Conservation (phyloP, 83 land plant species). For the Thuja plicata region DNA sequence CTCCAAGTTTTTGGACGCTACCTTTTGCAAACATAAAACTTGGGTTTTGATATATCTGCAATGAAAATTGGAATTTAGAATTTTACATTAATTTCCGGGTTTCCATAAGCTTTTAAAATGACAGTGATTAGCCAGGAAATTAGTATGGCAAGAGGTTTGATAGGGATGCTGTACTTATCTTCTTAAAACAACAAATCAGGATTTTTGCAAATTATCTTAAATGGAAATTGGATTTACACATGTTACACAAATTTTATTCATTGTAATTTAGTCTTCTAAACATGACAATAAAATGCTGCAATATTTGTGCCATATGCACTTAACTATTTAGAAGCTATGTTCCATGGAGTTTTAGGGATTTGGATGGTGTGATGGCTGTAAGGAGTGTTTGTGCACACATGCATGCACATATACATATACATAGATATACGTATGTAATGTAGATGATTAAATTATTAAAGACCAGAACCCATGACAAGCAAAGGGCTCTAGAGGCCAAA, state of each 20-base stretch:
- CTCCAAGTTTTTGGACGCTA: background rate
- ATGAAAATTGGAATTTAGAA: background rate
- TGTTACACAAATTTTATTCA: background rate
- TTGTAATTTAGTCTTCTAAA: background rate
- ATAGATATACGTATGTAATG: too few relatives aligned
- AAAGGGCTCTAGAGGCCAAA: too few relatives aligned
- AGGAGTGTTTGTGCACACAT: too few relatives aligned
- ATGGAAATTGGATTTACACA: background rate
- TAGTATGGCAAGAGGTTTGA: background rate
- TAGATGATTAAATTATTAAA: too few relatives aligned
- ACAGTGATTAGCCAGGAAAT: background rate
- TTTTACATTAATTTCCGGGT: background rate
- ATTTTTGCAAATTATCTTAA: background rate
- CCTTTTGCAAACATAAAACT: background rate
- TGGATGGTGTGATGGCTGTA: too few relatives aligned
- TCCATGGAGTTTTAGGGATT: background rate
- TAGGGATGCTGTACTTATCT: background rate
- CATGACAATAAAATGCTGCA: background rate
- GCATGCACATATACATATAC: too few relatives aligned
- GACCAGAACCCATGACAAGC: too few relatives aligned
- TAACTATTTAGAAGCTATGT: background rate
- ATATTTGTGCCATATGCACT: background rate
- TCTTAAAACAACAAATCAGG: background rate
- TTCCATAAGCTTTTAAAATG: background rate
- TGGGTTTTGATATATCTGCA: background rate